Evolutionary conservation across 2,329 filamentous ascomycete species (phyloP).

Genomic region (Penicillium polonicum): DNA sequence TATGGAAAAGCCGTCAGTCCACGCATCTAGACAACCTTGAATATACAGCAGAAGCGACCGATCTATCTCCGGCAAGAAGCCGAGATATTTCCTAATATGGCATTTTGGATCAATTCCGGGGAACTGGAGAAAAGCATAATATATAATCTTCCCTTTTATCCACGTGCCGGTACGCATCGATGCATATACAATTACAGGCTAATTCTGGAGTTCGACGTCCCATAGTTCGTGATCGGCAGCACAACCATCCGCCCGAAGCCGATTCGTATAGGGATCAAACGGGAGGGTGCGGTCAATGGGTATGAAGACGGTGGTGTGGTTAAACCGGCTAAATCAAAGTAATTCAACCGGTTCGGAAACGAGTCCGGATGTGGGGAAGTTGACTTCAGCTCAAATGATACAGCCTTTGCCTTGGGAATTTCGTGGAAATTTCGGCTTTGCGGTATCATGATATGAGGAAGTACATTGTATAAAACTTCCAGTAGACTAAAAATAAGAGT

Average conservation of each 20-base stretch:
- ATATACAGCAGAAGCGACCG: neutral
- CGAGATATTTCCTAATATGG: neutral
- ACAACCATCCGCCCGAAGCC: neutral
- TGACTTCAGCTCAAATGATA: neutral
- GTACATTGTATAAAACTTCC: neutral
- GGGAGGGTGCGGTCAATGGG: neutral
- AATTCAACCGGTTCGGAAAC: slow-evolving; percentile 1
- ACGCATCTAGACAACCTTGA: neutral
- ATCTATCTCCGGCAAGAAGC: slow-evolving; percentile 2
- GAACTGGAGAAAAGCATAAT: neutral
- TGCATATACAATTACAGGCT: neutral
- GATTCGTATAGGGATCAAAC: neutral
- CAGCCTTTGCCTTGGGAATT: neutral
- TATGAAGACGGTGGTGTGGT: neutral
- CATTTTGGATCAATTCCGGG: neutral
- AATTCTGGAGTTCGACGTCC: neutral
- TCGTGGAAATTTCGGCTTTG: neutral
- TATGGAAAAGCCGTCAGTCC: neutral
- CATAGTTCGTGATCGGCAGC: neutral
- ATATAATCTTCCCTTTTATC: neutral
- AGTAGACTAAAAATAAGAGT: neutral
- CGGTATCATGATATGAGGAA: too few relatives aligned
- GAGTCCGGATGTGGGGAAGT: neutral
- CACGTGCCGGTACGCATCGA: neutral
- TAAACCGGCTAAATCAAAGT: slow-evolving; percentile 2